These are phyloP conservation scores for Marchantia paleacea DNA, from an alignment of 225 moss, liverwort and hornwort species.

Conservation along the genomic window DNA sequence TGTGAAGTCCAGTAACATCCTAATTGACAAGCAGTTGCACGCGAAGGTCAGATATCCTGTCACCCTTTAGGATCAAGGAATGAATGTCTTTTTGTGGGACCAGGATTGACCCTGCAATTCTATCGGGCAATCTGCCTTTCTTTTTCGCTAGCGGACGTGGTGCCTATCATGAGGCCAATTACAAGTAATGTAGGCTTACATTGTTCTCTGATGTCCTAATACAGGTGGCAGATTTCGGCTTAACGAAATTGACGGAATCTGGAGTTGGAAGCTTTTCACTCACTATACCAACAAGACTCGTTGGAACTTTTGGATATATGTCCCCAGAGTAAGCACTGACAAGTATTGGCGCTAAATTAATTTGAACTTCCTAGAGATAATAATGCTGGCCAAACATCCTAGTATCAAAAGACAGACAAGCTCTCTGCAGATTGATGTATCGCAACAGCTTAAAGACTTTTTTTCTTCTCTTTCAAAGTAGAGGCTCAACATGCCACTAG, in stretches of 20 bases:
- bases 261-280: constrained; percentile 48
- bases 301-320: constrained; percentile 97
- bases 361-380: background rate
- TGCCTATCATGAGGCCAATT: too few relatives aligned
- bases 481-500: background rate
- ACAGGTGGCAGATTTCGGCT: constrained; percentile 94
- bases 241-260: constrained; percentile 75
- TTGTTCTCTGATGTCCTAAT: background rate
- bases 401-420: background rate
- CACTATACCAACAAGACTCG: constrained; percentile 71
- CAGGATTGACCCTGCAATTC: too few relatives aligned
- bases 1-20: constrained; percentile 87
- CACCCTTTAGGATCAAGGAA: too few relatives aligned
- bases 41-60: constrained; percentile 60
- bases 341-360: background rate
- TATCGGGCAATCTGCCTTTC: too few relatives aligned
- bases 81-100: too few relatives aligned
- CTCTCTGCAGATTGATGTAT: background rate
- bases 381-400: background rate
- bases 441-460: background rate
- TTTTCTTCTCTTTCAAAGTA: background rate
- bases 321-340: constrained; percentile 70
- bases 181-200: too few relatives aligned
- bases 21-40: constrained; percentile 70
- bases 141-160: too few relatives aligned